Evolutionary conservation across 2,329 filamentous ascomycete species (phyloP).

Genomic region (Botrytis galanthina): DNA sequence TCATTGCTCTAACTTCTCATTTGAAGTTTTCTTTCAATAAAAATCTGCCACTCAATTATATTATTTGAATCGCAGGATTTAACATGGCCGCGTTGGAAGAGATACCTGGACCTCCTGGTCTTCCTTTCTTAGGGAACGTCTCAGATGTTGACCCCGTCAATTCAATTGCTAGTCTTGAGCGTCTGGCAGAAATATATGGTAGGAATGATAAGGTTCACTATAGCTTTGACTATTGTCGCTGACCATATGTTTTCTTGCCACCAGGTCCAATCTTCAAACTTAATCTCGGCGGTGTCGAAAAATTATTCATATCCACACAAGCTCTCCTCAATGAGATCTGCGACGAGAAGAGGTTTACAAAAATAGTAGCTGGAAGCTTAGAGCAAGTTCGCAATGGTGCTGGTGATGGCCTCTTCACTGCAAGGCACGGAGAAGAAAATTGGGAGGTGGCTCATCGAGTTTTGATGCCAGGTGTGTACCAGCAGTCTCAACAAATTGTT

Average conservation of each 20-base stretch:
- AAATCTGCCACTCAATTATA: neutral
- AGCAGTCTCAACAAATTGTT: neutral
- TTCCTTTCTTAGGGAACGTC: slow-evolving; percentile 42
- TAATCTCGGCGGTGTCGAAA: slow-evolving; percentile 46
- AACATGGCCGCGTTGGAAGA: slow-evolving; percentile 24
- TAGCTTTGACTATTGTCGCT: slow-evolving; percentile 5
- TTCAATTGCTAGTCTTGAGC: slow-evolving; percentile 53
- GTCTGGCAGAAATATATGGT: slow-evolving; percentile 66
- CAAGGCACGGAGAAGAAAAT: slow-evolving; percentile 50
- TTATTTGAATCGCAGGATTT: neutral
- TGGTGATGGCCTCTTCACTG: slow-evolving; percentile 67
- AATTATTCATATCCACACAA: slow-evolving; percentile 52
- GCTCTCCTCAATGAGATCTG: slow-evolving; percentile 62
- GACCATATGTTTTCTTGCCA: neutral
- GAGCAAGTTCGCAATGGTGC: slow-evolving; percentile 57
- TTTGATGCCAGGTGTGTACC: slow-evolving; percentile 51
- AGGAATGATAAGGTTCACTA: neutral
- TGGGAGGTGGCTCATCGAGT: slow-evolving; percentile 67
- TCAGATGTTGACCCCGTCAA: slow-evolving; percentile 59
- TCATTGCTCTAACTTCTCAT: neutral
- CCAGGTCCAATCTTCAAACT: slow-evolving; percentile 56
- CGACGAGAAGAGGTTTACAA: slow-evolving; percentile 62
- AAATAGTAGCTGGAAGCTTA: slow-evolving; percentile 52
- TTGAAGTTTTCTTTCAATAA: neutral
- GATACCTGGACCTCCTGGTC: slow-evolving; percentile 27